A percentile compares a stretch with the other conserved stretches of the same genome.
These are phyloP conservation scores for Mycena crocata DNA, from an alignment of 768 basidiomycete genomes.

Conservation along the genomic window DNA sequence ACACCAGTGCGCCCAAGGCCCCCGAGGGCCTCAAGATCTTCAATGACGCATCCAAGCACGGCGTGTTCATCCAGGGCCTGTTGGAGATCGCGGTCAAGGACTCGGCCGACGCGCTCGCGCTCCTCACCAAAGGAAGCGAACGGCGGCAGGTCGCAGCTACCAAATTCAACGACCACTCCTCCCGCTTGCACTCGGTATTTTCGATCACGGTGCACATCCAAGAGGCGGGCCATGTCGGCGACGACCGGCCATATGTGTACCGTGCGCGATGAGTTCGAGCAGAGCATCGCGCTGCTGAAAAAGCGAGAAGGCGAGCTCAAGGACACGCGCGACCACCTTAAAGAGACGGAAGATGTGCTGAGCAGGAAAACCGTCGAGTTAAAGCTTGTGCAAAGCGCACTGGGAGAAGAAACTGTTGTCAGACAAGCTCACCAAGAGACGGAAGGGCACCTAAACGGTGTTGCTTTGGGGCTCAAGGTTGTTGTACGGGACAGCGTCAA, in stretches of 20 bases:
- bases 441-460: constrained; percentile 75
- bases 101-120: constrained; percentile 82
- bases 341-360: constrained; percentile 64
- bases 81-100: constrained; percentile 91
- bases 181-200: constrained; percentile 98
- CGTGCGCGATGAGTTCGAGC: constrained; percentile 93
- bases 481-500: constrained; percentile 74
- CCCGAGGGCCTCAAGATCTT: constrained; percentile 84
- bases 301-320: constrained; percentile 83
- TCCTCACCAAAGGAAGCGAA: constrained; percentile 90
- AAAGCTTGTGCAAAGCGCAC: constrained; percentile 61
- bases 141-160: constrained; percentile 94
- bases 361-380: constrained; percentile 68
- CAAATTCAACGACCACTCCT: constrained; percentile 97
- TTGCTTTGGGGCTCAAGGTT: constrained; percentile 76
- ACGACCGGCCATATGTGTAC: constrained; percentile 86
- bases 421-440: constrained; percentile 82
- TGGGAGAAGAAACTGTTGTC: constrained; percentile 86
- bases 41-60: constrained; percentile 89
- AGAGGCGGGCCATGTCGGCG: constrained; percentile 79
- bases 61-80: constrained; percentile 93
- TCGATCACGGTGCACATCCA: constrained; percentile 96
- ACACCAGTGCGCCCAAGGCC: constrained; percentile 55
- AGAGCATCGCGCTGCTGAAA: constrained; percentile 82
- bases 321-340: constrained; percentile 66